phyloP scores from a whole-genome alignment of 306 rosid genomes.

The Cucurbita maxima region DNA sequence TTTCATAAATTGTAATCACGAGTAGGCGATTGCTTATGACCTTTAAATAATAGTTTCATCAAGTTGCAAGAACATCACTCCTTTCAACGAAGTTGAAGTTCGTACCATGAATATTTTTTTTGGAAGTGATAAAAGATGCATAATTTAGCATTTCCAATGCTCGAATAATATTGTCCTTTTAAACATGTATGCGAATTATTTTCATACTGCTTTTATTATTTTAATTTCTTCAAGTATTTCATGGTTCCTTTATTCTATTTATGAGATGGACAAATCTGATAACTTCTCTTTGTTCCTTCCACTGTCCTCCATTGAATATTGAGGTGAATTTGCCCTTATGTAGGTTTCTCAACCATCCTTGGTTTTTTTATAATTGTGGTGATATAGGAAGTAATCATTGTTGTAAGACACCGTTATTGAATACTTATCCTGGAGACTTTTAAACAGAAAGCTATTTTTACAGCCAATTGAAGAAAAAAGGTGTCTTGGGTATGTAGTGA shows the following conservation, averaged over 20 bases:
- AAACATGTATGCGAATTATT: neutral
- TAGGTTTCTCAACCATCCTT: neutral
- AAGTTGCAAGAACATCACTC: neutral
- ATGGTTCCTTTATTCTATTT: neutral
- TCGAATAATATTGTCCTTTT: neutral
- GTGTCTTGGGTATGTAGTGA: neutral
- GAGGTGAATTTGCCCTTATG: neutral
- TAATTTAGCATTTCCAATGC: neutral
- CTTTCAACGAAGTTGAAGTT: neutral
- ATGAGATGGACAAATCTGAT: neutral
- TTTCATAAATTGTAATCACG: neutral
- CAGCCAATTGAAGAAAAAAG: neutral
- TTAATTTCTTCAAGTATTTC: neutral
- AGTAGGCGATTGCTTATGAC: neutral
- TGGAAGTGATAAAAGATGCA: neutral
- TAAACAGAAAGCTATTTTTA: neutral
- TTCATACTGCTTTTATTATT: neutral
- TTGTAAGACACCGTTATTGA: neutral
- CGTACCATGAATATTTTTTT: neutral
- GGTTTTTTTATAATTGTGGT: neutral
- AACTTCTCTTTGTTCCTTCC: neutral
- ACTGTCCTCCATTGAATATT: neutral
- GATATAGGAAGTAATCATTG: neutral
- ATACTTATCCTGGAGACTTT: neutral
- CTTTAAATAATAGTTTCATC: neutral